Conservation (phyloP, 805 yeast species). For the Monosporozyma siamensis region DNA sequence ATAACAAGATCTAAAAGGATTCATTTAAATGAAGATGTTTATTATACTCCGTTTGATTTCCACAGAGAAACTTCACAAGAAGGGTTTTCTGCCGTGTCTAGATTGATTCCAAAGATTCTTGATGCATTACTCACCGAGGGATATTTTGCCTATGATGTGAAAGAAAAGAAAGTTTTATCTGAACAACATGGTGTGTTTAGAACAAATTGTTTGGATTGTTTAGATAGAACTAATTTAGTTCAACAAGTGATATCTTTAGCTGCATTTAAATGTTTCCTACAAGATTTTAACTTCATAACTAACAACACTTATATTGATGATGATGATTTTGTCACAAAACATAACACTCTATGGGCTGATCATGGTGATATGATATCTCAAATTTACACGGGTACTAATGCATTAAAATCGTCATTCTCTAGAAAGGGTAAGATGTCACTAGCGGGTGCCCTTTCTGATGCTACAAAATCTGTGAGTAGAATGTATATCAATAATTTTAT, state of each 20-base stretch:
- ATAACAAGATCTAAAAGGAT: conserved; percentile 34
- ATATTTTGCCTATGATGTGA: conserved; percentile 65
- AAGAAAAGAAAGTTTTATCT: conserved; percentile 43
- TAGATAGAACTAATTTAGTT: conserved; percentile 86
- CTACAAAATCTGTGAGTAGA: conserved; percentile 89
- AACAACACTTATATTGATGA: conserved; percentile 26
- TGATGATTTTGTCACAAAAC: conserved; percentile 57
- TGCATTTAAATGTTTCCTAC: conserved; percentile 50
- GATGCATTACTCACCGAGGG: conserved; percentile 71
- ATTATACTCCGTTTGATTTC: conserved; percentile 81
- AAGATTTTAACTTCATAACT: conserved; percentile 32
- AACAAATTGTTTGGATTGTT: conserved; percentile 88
- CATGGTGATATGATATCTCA: conserved; percentile 95
- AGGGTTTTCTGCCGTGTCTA: conserved; percentile 76
- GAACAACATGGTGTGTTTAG: conserved; percentile 89
- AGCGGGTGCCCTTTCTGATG: conserved; percentile 96
- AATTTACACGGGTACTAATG: conserved; percentile 96
- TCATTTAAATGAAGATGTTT: conserved; percentile 29
- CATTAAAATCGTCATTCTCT: conserved; percentile 87
- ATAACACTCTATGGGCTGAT: conserved; percentile 92
- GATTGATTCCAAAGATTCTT: conserved; percentile 52
- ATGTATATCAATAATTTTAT: conserved; percentile 93
- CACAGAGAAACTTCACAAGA: conserved; percentile 89
- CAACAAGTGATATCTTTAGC: conserved; percentile 74
- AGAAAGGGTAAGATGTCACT: conserved; percentile 93